These are phyloP conservation scores for Kodamaea fukazawae DNA, from an alignment of 805 yeast genomes.

Conservation along the genomic window DNA sequence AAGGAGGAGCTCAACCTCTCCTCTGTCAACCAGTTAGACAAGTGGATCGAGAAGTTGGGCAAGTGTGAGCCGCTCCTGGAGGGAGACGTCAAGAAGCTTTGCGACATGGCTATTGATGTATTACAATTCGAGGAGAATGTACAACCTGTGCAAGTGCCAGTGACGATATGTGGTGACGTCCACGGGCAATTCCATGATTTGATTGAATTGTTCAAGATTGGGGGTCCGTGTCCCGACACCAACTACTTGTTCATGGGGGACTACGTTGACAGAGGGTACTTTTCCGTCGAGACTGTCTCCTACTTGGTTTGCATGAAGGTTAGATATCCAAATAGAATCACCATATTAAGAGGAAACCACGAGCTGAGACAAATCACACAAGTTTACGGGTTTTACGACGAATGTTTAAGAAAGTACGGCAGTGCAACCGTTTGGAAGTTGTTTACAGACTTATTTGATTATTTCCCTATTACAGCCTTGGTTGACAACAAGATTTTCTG, in stretches of 20 bases:
- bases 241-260: conserved; percentile 53
- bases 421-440: conserved; percentile 90
- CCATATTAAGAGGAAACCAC: conserved; percentile 91
- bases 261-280: conserved; percentile 88
- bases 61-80: conserved; percentile 81
- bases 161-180: conserved; percentile 95
- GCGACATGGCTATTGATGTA: conserved; percentile 90
- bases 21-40: conserved; percentile 69
- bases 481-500: conserved; percentile 90
- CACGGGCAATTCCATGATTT: conserved; percentile 96
- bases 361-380: conserved; percentile 95
- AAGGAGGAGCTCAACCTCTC: conserved; percentile 28
- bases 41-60: conserved; percentile 79
- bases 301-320: conserved; percentile 89
- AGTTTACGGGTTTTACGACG: conserved; percentile 94
- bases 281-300: conserved; percentile 88
- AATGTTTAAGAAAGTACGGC: conserved; percentile 90
- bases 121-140: conserved; percentile 90
- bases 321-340: conserved; percentile 86
- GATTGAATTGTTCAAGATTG: conserved; percentile 88
- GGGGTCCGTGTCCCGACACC: conserved; percentile 56
- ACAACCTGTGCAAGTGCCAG: conserved; percentile 93
- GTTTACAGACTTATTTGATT: conserved; percentile 88
- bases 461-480: conserved; percentile 88
- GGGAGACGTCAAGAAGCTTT: conserved; percentile 71